Conservation (phyloP, 129 eudicot species). For the Mikania micrantha region DNA sequence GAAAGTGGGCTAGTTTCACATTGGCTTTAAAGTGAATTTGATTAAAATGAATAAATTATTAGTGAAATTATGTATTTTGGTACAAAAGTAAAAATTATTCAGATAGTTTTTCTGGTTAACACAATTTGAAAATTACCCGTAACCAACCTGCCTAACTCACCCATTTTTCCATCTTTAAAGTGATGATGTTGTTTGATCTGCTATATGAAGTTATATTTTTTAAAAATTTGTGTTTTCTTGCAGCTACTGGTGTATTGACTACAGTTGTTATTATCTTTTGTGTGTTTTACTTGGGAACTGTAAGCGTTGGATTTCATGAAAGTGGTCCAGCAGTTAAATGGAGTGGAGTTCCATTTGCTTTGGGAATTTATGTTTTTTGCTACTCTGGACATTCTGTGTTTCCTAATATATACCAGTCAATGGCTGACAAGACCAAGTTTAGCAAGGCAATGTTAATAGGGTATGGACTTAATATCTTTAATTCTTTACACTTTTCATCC, state of each 20-base stretch:
- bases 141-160: not conserved
- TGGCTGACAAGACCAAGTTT: conserved; percentile 86
- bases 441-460: conserved; percentile 51
- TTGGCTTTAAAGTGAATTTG: no score
- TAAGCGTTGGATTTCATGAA: conserved; percentile 60
- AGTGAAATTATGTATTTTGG: not conserved
- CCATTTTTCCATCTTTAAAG: not conserved
- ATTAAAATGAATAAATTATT: not conserved
- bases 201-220: not conserved
- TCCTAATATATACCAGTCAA: conserved; percentile 92
- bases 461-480: conserved; percentile 23
- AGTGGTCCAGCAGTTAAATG: conserved; percentile 47
- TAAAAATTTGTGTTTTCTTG: conserved; percentile 8
- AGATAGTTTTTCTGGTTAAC: not conserved
- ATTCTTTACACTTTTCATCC: not conserved
- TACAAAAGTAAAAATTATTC: not conserved
- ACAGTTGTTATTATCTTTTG: conserved; percentile 59
- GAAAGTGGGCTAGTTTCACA: no score
- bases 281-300: conserved; percentile 51
- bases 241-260: conserved; percentile 87
- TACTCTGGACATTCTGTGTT: conserved; percentile 89
- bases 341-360: conserved; percentile 74
- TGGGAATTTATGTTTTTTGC: conserved; percentile 88
- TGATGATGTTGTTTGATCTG: not conserved
- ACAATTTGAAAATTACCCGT: not conserved